Evolutionary conservation across 2,329 filamentous ascomycete genomes (phyloP).

Genomic region (Fusarium sp.): DNA sequence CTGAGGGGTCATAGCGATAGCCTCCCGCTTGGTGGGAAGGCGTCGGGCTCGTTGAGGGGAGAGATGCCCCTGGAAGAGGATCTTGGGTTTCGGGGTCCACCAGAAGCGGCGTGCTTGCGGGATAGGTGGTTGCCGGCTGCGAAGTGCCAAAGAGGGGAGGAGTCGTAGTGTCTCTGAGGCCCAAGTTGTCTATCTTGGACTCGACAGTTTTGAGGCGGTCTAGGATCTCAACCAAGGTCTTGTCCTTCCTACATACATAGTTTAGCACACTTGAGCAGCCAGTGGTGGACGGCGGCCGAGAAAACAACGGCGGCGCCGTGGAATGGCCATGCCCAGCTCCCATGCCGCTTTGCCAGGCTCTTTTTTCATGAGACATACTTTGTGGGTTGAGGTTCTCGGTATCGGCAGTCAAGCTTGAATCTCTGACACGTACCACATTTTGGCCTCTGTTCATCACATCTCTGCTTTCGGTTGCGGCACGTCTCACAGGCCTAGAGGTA

Average conservation of each 20-base stretch:
- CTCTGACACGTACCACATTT: slow-evolving; percentile 70
- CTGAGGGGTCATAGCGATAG: slow-evolving; percentile 45
- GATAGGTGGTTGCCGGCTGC: slow-evolving; percentile 36
- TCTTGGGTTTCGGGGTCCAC: slow-evolving; percentile 41
- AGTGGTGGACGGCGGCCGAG: slow-evolving; percentile 7
- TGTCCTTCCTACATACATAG: slow-evolving; percentile 65
- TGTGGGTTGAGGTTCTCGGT: slow-evolving; percentile 70
- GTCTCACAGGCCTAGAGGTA: slow-evolving; percentile 65
- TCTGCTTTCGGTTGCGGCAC: slow-evolving; percentile 71
- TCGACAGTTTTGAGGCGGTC: slow-evolving; percentile 67
- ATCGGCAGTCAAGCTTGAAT: slow-evolving; percentile 69
- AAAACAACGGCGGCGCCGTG: slow-evolving; percentile 11
- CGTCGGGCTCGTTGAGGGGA: slow-evolving; percentile 35
- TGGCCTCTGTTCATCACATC: slow-evolving; percentile 72
- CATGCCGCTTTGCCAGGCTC: slow-evolving; percentile 14
- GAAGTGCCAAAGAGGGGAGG: slow-evolving; percentile 33
- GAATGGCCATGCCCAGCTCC: slow-evolving; percentile 11
- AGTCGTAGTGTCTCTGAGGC: slow-evolving; percentile 37
- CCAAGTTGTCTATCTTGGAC: slow-evolving; percentile 63
- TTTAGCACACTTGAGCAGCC: slow-evolving; percentile 24
- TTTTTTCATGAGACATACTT: slow-evolving; percentile 61
- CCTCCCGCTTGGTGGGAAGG: slow-evolving; percentile 30
- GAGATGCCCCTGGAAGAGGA: slow-evolving; percentile 31
- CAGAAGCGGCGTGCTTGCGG: slow-evolving; percentile 35
- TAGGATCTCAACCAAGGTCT: slow-evolving; percentile 71